Evolutionary conservation across 305 asterid genomes (phyloP).

Genomic region (Stenogyne calaminthoides): DNA sequence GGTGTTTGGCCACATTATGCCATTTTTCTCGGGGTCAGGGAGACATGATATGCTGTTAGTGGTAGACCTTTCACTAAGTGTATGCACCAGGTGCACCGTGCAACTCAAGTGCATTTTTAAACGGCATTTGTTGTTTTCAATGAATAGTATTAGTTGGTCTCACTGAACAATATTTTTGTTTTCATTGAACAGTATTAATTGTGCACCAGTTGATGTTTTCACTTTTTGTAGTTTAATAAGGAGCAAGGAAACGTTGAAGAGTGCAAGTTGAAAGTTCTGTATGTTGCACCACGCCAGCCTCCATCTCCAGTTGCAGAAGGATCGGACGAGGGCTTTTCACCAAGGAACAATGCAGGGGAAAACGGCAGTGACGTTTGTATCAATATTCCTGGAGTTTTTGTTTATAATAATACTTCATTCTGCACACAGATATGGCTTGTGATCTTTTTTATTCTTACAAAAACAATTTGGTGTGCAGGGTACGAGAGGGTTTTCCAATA

Average conservation of each 20-base stretch:
- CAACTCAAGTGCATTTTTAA: too few relatives aligned
- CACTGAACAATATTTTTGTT: too few relatives aligned
- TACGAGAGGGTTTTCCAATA: conserved; percentile 37
- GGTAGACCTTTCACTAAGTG: background rate
- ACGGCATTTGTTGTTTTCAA: too few relatives aligned
- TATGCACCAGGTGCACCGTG: too few relatives aligned
- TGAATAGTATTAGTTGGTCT: too few relatives aligned
- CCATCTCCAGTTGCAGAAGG: conserved; percentile 88
- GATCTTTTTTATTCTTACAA: background rate
- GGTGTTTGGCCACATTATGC: background rate
- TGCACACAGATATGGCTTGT: background rate
- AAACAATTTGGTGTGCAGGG: conserved; percentile 29
- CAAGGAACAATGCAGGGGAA: conserved; percentile 43
- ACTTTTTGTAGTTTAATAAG: conserved; percentile 59
- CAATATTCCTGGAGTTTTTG: background rate
- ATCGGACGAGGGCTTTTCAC: conserved; percentile 76
- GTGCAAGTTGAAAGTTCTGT: conserved; percentile 75
- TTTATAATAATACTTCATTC: background rate
- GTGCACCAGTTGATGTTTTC: background rate
- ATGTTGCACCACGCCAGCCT: conserved; percentile 74
- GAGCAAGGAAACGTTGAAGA: conserved; percentile 75
- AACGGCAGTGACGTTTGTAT: conserved; percentile 49
- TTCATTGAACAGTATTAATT: background rate
- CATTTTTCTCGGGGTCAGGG: background rate
- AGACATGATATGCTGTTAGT: background rate